phyloP scores from a whole-genome alignment of 768 basidiomycete genomes.

The Cystofilobasidium macerans region DNA sequence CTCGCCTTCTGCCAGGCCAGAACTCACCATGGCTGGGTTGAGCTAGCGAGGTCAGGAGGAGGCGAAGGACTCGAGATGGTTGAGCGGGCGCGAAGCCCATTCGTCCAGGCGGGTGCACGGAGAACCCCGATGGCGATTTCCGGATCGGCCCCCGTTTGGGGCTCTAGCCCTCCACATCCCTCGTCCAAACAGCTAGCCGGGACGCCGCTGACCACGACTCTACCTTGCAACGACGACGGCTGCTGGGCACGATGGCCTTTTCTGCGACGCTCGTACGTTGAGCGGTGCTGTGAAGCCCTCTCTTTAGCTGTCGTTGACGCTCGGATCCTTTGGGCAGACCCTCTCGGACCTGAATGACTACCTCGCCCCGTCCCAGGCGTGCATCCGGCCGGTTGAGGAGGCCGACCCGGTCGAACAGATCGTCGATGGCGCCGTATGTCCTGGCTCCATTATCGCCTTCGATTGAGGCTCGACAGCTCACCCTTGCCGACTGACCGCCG shows the following conservation, averaged over 20 bases:
- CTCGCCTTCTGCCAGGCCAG: no score
- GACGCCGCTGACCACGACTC: no score
- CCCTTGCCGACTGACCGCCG: neutral
- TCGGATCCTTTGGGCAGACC: slow-evolving; percentile 74
- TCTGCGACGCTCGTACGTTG: slow-evolving; percentile 68
- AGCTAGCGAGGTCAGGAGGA: no score
- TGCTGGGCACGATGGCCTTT: slow-evolving; percentile 54
- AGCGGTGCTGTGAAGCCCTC: neutral
- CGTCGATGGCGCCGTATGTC: slow-evolving; percentile 27
- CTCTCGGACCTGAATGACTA: slow-evolving; percentile 94
- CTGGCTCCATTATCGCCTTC: slow-evolving; percentile 33
- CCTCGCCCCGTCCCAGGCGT: slow-evolving; percentile 88
- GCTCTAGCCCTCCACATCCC: no score
- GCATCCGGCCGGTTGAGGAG: slow-evolving; percentile 83
- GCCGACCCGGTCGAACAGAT: slow-evolving; percentile 37
- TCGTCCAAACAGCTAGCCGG: no score
- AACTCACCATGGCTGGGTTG: no score
- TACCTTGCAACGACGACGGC: neutral
- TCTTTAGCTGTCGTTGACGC: neutral
- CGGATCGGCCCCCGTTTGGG: no score
- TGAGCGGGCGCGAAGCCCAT: no score
- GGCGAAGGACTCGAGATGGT: no score
- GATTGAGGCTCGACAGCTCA: slow-evolving; percentile 30
- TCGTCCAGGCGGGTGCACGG: no score
- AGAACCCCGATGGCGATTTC: no score